Evolutionary conservation across 2,329 filamentous ascomycete species (phyloP), one percentile per base, ranked within the genome.

Genomic region (Aspergillus cejpii): DNA sequence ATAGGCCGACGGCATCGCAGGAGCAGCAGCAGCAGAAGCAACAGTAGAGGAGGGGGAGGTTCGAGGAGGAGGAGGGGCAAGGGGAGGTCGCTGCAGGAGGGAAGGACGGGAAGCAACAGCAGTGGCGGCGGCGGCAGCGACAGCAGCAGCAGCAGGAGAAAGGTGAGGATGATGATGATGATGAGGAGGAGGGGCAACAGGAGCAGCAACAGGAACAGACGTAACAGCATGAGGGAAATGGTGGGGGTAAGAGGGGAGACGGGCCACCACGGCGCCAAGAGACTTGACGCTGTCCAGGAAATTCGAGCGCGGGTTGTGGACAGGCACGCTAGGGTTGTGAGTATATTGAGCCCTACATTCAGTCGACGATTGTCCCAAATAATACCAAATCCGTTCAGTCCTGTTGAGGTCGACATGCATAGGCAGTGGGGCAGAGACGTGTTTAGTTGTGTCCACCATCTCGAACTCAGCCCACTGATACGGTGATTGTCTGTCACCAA

Each of bases 301-400:
- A 64, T 73, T 73, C 49, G 71, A 68, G 50, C 67, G 64, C 50
- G 67, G 66, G 58, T 75, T 73, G 65, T 74, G 69, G 51, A 68
- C 55, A 48, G 57, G 53, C 46, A 72, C 74, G 47, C 67, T 70
- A 34, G 77, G 79, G 67, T 94, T 82, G 58, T 92, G 86, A 3
- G 90, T 94, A 68, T 92, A 98, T 63, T 94, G 88, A 20, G 89
- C 84, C 65, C 84, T 89, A 43, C 88, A 85, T 60, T 97, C 91
- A 5, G 91, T 96, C 17, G 91, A 97, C 15, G 78, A 79, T 63
- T 81, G 81, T 24, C 87, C 87, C 48, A 98, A 76, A 64, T 96
- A 97, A 69, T 88, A 79, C 87, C 90, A 97, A 14, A 95, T 66
- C 61, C 87, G 83, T 49, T 91, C 79, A 12, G 82, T 75, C 62